Conservation (phyloP, 495 filamentous ascomycete genomes). For the Penicillium ochrochloron region DNA sequence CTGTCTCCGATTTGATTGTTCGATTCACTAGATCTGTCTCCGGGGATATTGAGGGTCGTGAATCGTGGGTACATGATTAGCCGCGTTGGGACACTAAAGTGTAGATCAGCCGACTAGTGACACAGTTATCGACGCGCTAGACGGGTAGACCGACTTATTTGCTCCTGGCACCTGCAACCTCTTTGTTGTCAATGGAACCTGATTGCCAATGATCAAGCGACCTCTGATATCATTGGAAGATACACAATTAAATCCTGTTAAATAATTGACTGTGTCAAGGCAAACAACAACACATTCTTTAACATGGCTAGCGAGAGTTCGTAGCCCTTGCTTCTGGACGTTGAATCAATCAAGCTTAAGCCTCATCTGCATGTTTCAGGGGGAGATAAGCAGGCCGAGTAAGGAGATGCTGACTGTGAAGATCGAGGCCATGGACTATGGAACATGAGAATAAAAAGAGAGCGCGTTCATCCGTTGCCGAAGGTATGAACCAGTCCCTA, state of each 20-base stretch:
- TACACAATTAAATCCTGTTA: neutral
- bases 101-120: conserved; percentile 9
- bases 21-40: neutral
- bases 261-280: neutral
- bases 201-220: neutral
- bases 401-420: conserved; percentile 6
- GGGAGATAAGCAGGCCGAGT: conserved; percentile 4
- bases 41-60: neutral
- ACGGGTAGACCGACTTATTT: neutral
- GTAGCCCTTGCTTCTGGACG: conserved; percentile 12
- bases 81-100: neutral
- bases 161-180: neutral
- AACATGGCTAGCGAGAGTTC: conserved; percentile 1
- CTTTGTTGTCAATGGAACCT: neutral
- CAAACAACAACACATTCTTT: conserved; percentile 6
- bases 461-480: neutral
- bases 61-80: neutral
- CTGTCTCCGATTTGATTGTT: neutral
- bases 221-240: neutral
- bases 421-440: neutral
- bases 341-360: conserved; percentile 9
- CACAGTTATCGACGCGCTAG: conserved; percentile 3
- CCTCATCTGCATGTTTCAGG: conserved; percentile 11
- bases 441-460: neutral
- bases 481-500: neutral